phyloP scores from a whole-genome alignment of 305 asterid species.

The Fraxinus baroniana region DNA sequence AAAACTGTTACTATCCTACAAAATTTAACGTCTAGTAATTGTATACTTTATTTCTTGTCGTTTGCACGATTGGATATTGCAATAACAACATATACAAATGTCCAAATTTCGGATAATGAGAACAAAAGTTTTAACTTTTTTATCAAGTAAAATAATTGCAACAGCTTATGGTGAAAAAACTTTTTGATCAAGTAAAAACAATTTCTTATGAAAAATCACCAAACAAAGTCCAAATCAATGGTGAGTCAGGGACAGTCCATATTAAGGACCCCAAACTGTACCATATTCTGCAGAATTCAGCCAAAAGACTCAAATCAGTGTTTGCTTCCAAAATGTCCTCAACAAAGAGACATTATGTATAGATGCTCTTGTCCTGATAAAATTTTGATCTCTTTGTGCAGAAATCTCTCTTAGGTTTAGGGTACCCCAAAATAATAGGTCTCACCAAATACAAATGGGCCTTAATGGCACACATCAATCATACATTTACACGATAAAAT shows the following conservation, averaged over 20 bases:
- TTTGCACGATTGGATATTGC: neutral
- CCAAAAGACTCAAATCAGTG: slow-evolving; percentile 24
- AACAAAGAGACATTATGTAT: slow-evolving; percentile 33
- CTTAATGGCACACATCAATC: slow-evolving; percentile 1
- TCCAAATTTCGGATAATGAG: neutral
- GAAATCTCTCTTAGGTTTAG: slow-evolving; percentile 20
- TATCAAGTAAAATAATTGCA: neutral
- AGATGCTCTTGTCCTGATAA: slow-evolving; percentile 22
- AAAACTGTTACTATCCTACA: neutral
- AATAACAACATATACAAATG: neutral
- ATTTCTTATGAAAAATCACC: neutral
- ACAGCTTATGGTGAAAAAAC: neutral
- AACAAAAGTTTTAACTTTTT: neutral
- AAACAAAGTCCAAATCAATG: neutral
- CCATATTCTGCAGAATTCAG: slow-evolving; percentile 28
- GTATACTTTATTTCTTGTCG: neutral
- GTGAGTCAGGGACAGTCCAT: neutral
- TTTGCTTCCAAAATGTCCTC: slow-evolving; percentile 37
- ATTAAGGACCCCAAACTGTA: slow-evolving; percentile 18
- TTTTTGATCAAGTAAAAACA: neutral
- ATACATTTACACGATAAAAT: too few relatives aligned
- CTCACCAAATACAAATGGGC: slow-evolving; percentile 26
- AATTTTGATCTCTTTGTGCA: slow-evolving; percentile 13
- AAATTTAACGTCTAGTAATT: neutral
- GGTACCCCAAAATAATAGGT: slow-evolving; percentile 37